These are phyloP conservation scores for Hypsizygus ulmarius DNA, from an alignment of 1,284 basidiomycete species.

Conservation along the genomic window DNA sequence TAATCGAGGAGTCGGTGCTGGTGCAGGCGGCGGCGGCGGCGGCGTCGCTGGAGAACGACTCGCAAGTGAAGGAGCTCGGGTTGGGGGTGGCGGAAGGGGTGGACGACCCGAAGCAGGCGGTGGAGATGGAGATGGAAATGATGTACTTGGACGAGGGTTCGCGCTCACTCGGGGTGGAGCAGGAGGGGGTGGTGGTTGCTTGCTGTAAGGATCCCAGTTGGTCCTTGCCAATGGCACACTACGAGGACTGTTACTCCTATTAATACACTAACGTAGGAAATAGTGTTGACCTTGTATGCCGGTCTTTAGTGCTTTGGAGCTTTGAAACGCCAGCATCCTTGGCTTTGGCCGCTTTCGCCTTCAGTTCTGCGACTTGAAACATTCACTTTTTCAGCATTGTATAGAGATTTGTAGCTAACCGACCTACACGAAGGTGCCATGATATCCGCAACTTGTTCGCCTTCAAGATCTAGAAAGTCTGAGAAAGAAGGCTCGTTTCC, in stretches of 20 bases:
- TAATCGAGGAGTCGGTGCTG: conserved; percentile 12
- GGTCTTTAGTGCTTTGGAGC: conserved; percentile 54
- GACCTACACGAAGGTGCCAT: conserved; percentile 19
- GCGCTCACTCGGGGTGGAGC: conserved; percentile 35
- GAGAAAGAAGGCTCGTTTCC: not conserved
- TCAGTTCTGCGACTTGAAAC: conserved; percentile 55
- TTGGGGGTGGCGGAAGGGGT: conserved; percentile 14
- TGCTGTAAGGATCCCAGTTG: conserved; percentile 58
- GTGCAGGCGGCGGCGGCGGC: conserved; percentile 13
- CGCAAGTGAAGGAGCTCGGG: conserved; percentile 18
- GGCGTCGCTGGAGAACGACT: conserved; percentile 17
- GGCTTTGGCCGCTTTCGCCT: conserved; percentile 58
- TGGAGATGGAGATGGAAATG: conserved; percentile 23
- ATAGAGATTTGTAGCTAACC: not conserved
- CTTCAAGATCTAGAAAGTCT: not conserved
- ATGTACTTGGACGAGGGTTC: conserved; percentile 22
- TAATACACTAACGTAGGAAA: not conserved
- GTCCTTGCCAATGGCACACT: conserved; percentile 57
- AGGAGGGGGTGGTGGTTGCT: conserved; percentile 43
- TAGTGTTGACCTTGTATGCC: conserved; percentile 43
- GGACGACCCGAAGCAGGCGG: conserved; percentile 16
- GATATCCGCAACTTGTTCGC: too few species aligned
- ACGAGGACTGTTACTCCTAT: not conserved
- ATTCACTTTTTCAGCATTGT: not conserved
- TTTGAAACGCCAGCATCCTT: conserved; percentile 54